Conservation (phyloP, 2,329 filamentous ascomycete genomes). For the Alternaria metachromatica region DNA sequence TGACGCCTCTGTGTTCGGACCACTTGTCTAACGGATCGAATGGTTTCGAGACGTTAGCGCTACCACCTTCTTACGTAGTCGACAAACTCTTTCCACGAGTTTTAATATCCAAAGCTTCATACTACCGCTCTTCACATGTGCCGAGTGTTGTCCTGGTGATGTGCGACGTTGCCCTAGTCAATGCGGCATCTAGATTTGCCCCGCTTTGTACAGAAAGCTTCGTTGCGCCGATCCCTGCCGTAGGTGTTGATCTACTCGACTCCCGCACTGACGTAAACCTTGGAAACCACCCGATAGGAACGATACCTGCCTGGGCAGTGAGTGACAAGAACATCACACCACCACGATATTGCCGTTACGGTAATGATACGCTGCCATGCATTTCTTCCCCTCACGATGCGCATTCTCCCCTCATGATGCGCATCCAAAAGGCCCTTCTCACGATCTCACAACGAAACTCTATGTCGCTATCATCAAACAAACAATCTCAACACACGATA, state of each 20-base stretch:
- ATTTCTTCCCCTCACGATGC: background rate
- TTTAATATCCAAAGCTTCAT: background rate
- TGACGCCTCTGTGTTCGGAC: constrained; percentile 1
- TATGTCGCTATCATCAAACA: background rate
- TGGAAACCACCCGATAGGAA: background rate
- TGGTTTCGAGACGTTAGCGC: background rate
- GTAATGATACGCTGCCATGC: background rate
- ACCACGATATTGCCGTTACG: background rate
- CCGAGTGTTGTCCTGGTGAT: background rate
- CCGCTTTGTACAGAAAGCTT: background rate
- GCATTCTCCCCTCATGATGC: background rate
- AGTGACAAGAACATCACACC: background rate
- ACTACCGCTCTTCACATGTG: background rate
- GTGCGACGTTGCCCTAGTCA: background rate
- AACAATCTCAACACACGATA: background rate
- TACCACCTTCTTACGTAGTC: background rate
- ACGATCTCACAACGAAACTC: background rate
- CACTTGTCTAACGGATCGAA: background rate
- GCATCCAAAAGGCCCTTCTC: background rate
- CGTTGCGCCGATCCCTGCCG: background rate
- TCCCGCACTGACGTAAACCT: background rate
- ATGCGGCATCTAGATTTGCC: background rate
- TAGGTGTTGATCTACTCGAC: background rate
- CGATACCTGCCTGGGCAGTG: background rate
- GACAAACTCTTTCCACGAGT: background rate